A percentile compares a stretch with the other conserved stretches of the same genome.
Evolutionary conservation across 2,329 filamentous ascomycete species (phyloP).

Genomic region (Chaetomium olivaceum): DNA sequence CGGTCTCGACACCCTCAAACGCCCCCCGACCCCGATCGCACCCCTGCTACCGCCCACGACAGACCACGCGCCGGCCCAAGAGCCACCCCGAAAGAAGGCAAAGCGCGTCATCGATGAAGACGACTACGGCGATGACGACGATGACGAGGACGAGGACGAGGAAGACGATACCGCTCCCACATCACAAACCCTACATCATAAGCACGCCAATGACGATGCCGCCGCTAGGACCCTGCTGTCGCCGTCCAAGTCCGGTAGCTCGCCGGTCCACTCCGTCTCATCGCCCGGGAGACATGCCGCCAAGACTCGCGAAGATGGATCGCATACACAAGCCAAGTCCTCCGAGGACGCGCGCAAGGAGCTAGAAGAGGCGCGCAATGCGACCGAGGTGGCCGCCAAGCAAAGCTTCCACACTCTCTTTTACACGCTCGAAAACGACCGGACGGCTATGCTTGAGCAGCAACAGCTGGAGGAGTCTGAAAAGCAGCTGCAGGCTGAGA

Average conservation of each 20-base stretch:
- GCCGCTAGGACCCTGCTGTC: conserved; percentile 63
- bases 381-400: conserved; percentile 85
- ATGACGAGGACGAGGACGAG: conserved; percentile 70
- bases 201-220: conserved; percentile 50
- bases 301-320: conserved; percentile 54
- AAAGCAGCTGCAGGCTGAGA: conserved; percentile 92
- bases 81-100: conserved; percentile 70
- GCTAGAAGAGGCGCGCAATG: conserved; percentile 86
- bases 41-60: conserved; percentile 55
- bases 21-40: conserved; percentile 39
- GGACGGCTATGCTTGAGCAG: conserved; percentile 95
- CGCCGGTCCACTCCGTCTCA: conserved; percentile 61
- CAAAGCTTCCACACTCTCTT: conserved; percentile 91
- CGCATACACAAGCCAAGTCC: conserved; percentile 62
- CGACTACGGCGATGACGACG: conserved; percentile 82
- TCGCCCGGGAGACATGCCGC: conserved; percentile 60
- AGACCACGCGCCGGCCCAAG: conserved; percentile 59
- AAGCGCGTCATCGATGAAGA: conserved; percentile 80
- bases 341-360: conserved; percentile 90
- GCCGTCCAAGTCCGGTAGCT: conserved; percentile 69
- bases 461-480: conserved; percentile 96
- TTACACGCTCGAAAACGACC: conserved; percentile 92
- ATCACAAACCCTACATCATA: conserved; percentile 53
- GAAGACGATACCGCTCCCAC: conserved; percentile 58
- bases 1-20: conserved; percentile 55